Percentiles rank a stretch among this genome's conserved stretches.
Evolutionary conservation across 768 basidiomycete genomes (phyloP).

Genomic region (Suillus cothurnatus): DNA sequence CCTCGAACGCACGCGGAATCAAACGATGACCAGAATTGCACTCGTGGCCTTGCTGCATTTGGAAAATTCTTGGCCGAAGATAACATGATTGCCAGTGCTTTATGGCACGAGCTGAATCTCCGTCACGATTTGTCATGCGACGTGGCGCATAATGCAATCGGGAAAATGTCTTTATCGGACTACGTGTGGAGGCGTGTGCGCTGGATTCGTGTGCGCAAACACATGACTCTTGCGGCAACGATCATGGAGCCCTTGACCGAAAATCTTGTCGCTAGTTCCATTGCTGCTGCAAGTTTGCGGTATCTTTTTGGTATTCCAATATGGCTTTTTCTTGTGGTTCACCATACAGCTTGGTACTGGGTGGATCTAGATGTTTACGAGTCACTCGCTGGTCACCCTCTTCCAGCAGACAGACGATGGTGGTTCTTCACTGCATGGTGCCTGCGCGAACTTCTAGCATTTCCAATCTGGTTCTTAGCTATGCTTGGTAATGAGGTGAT

Average conservation of each 20-base stretch:
- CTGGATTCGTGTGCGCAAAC: slow-evolving; percentile 96
- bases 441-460: slow-evolving; percentile 75
- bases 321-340: slow-evolving; percentile 57
- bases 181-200: slow-evolving; percentile 90
- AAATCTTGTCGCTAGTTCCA: slow-evolving; percentile 66
- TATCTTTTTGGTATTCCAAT: slow-evolving; percentile 52
- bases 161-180: slow-evolving; percentile 80
- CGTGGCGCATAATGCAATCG: slow-evolving; percentile 86
- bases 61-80: slow-evolving; percentile 94
- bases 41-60: slow-evolving; percentile 72
- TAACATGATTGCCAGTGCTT: slow-evolving; percentile 90
- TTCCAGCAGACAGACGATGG: slow-evolving; percentile 50
- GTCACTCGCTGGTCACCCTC: slow-evolving; percentile 69
- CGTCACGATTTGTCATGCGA: slow-evolving; percentile 92
- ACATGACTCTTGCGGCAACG: slow-evolving; percentile 88
- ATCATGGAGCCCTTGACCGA: slow-evolving; percentile 93
- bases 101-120: slow-evolving; percentile 92
- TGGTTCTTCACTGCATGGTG: slow-evolving; percentile 79
- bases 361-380: slow-evolving; percentile 84
- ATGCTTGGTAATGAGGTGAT: slow-evolving; percentile 79
- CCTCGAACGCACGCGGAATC: slow-evolving; percentile 35
- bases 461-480: slow-evolving; percentile 88
- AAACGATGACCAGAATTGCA: slow-evolving; percentile 24
- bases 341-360: slow-evolving; percentile 69
- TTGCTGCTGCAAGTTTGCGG: slow-evolving; percentile 58